These are phyloP conservation scores for Pisolithus microcarpus DNA, from an alignment of 768 basidiomycete genomes.

Conservation along the genomic window DNA sequence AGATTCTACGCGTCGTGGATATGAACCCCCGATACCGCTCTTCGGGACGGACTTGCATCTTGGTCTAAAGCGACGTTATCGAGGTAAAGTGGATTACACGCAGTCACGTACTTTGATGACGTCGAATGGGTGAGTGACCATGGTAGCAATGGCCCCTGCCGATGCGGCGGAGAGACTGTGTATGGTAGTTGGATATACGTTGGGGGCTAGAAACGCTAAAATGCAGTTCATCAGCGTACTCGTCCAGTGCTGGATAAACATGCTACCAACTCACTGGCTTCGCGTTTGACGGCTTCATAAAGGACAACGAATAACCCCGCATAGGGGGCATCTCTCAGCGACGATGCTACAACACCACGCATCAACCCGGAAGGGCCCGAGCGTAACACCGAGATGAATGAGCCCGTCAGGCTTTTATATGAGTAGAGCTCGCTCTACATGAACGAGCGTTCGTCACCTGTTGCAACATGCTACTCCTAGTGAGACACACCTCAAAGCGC, in stretches of 20 bases:
- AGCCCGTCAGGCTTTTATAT: constrained; percentile 56
- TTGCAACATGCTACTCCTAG: background rate
- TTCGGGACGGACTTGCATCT: constrained; percentile 84
- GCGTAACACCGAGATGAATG: constrained; percentile 52
- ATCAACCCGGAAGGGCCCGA: constrained; percentile 75
- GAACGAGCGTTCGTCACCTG: background rate
- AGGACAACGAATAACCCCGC: constrained; percentile 84
- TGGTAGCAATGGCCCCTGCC: constrained; percentile 78
- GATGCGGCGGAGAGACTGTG: constrained; percentile 67
- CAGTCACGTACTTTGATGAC: constrained; percentile 66
- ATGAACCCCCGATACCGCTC: constrained; percentile 65
- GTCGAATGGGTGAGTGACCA: constrained; percentile 88
- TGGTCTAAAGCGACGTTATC: constrained; percentile 47
- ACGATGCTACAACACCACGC: constrained; percentile 80
- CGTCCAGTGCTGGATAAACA: constrained; percentile 1
- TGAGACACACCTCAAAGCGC: constrained; percentile 68
- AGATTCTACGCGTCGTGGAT: constrained; percentile 59
- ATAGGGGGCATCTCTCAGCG: constrained; percentile 90
- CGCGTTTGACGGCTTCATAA: constrained; percentile 81
- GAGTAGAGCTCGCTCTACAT: constrained; percentile 69
- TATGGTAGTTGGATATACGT: constrained; percentile 42
- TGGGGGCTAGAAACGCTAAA: constrained; percentile 35
- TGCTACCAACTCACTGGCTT: constrained; percentile 44
- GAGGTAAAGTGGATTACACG: background rate
- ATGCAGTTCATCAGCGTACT: constrained; percentile 5